Conservation (phyloP, 306 rosid genomes). For the Lupinus albus region DNA sequence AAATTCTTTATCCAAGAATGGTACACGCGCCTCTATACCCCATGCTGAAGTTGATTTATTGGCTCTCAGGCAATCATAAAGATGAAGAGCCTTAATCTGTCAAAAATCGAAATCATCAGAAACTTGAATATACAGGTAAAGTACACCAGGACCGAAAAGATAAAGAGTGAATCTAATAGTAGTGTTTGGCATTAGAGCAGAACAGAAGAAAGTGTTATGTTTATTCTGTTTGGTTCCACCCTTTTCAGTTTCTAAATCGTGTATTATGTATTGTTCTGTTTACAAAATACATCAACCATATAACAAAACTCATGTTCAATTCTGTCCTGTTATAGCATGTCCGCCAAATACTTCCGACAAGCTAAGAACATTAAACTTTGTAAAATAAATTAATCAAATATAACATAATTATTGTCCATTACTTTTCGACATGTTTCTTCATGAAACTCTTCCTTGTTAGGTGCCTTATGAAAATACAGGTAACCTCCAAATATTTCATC, state of each 20-base stretch:
- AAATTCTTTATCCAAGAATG: constrained; percentile 89
- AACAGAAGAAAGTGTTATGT: no score
- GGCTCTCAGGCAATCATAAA: constrained; percentile 95
- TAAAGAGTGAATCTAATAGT: constrained; percentile 3
- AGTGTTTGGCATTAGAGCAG: no score
- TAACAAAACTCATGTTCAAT: no score
- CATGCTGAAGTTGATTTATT: constrained; percentile 96
- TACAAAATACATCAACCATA: no score
- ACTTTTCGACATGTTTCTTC: constrained; percentile 94
- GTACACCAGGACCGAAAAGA: constrained; percentile 4
- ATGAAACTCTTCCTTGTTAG: constrained; percentile 88
- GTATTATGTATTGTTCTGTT: no score
- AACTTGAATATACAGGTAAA: constrained; percentile 33
- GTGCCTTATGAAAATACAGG: constrained; percentile 97
- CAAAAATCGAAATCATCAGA: constrained; percentile 32
- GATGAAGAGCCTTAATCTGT: constrained; percentile 94
- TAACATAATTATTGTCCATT: constrained; percentile 13
- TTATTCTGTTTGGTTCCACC: no score
- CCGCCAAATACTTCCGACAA: no score
- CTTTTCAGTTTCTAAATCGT: no score
- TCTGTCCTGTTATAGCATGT: no score
- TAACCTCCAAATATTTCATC: constrained; percentile 98
- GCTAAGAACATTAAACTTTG: constrained; percentile 19
- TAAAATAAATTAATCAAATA: constrained; percentile 24
- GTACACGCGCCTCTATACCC: constrained; percentile 99